A percentile compares a stretch with the other conserved stretches of the same genome.
These are phyloP conservation scores for Phlyctochytrium planicorne DNA, from an alignment of 192 early-diverging fungal species.

Conservation along the genomic window DNA sequence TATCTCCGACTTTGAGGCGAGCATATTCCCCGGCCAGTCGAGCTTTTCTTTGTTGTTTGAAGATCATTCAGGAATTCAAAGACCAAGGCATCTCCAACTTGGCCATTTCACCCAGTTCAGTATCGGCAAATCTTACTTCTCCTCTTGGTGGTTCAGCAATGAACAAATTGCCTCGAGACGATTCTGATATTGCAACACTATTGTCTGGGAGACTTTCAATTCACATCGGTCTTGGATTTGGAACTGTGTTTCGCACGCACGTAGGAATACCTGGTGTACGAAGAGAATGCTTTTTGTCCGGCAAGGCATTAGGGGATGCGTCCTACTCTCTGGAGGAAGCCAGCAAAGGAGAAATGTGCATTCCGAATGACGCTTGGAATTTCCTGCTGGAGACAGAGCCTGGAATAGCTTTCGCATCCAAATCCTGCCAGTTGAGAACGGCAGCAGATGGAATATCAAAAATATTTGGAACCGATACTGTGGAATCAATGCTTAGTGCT, in stretches of 20 bases:
- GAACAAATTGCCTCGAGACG: too few relatives aligned
- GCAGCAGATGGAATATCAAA: background rate
- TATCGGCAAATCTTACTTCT: background rate
- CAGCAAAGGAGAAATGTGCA: background rate
- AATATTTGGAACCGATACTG: background rate
- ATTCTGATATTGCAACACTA: background rate
- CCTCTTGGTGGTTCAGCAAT: too few relatives aligned
- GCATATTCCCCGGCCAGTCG: too few relatives aligned
- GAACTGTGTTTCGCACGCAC: background rate
- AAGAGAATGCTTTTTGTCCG: constrained; percentile 11
- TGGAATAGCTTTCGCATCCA: background rate
- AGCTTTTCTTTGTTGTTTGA: background rate
- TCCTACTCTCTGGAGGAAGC: background rate
- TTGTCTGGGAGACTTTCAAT: background rate
- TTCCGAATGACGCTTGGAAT: background rate
- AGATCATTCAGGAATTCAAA: background rate
- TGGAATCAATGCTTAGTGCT: background rate
- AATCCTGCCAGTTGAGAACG: background rate
- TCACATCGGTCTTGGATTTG: constrained; percentile 7
- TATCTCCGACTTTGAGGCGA: too few relatives aligned
- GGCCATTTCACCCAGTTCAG: background rate
- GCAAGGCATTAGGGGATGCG: constrained; percentile 4
- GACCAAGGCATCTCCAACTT: background rate
- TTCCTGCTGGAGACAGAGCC: background rate
- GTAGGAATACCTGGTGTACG: constrained; percentile 2